phyloP scores from a whole-genome alignment of 768 basidiomycete species.

The Leucogyrophana mollusca region DNA sequence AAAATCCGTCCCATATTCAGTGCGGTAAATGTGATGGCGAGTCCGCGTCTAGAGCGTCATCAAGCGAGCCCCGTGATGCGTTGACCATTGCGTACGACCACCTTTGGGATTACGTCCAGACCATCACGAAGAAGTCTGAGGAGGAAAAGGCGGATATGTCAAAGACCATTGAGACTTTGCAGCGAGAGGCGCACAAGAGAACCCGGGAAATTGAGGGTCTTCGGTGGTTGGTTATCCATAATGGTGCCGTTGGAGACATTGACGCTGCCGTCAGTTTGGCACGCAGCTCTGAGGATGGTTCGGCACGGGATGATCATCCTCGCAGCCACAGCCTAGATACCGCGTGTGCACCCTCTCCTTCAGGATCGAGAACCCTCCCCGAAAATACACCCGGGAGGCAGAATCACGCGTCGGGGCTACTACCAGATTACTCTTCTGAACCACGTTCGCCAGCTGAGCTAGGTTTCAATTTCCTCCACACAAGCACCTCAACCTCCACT shows the following conservation, averaged over 20 bases:
- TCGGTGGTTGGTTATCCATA: slow-evolving; percentile 59
- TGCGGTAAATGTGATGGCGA: slow-evolving; percentile 13
- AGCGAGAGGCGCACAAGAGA: slow-evolving; percentile 53
- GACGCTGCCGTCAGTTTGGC: slow-evolving; percentile 31
- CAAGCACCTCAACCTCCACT: slow-evolving; percentile 12
- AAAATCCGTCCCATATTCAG: slow-evolving; percentile 27
- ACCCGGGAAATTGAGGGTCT: slow-evolving; percentile 69
- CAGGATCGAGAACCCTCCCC: slow-evolving; percentile 17
- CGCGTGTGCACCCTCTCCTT: slow-evolving; percentile 2
- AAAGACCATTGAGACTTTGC: slow-evolving; percentile 53
- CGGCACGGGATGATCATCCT: slow-evolving; percentile 15
- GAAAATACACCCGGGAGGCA: slow-evolving; percentile 13
- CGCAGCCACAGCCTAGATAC: slow-evolving; percentile 10
- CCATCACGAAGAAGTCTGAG: slow-evolving; percentile 51
- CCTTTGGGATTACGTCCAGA: slow-evolving; percentile 50
- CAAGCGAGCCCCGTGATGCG: slow-evolving; percentile 51
- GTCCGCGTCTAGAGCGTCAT: slow-evolving; percentile 31
- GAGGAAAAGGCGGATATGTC: slow-evolving; percentile 51
- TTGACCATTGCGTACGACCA: slow-evolving; percentile 52
- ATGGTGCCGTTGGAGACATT: slow-evolving; percentile 32
- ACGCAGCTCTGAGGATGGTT: slow-evolving; percentile 21
- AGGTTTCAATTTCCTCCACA: slow-evolving; percentile 15
- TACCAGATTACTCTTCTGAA: slow-evolving; percentile 1
- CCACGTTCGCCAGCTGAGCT: slow-evolving; percentile 8
- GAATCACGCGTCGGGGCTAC: slow-evolving; percentile 15